Evolutionary conservation across 768 basidiomycete genomes (phyloP).

Genomic region (Porpolomopsis calyptriformis): DNA sequence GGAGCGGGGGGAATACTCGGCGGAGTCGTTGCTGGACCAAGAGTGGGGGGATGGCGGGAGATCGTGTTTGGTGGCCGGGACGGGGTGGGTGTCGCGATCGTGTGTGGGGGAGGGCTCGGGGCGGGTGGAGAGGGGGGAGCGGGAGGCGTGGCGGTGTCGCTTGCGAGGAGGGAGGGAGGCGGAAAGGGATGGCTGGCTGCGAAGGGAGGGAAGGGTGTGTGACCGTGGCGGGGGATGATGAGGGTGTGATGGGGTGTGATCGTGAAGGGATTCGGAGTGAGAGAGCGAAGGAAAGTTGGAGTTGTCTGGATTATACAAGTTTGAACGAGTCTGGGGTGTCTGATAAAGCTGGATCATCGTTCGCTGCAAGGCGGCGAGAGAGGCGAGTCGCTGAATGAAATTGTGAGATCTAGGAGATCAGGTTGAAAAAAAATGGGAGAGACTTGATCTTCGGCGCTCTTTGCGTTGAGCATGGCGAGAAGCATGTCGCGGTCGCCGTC

Average conservation of each 20-base stretch:
- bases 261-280: too few species aligned
- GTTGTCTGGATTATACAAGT: too few species aligned
- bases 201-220: conserved; percentile 26
- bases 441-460: conserved; percentile 89
- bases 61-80: conserved; percentile 24
- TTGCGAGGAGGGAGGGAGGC: conserved; percentile 44
- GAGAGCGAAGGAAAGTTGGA: too few species aligned
- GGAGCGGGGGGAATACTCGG: conserved; percentile 61
- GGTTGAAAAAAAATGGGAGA: conserved; percentile 15
- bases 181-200: conserved; percentile 25
- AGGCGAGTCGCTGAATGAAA: conserved; percentile 50
- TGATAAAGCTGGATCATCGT: conserved; percentile 58
- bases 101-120: conserved; percentile 28
- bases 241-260: conserved; percentile 31
- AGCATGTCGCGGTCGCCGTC: conserved; percentile 91
- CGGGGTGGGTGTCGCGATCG: conserved; percentile 11
- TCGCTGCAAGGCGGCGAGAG: conserved; percentile 58
- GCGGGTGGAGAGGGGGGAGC: conserved; percentile 40
- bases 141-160: conserved; percentile 48
- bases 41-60: conserved; percentile 68
- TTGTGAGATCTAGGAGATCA: conserved; percentile 6
- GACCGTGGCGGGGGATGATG: conserved; percentile 25
- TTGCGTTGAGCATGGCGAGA: conserved; percentile 83
- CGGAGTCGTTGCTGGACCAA: conserved; percentile 57
- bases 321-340: too few species aligned